Percentiles rank a stretch among this genome's conserved stretches.
These are phyloP conservation scores for Fraxinus americana DNA, from an alignment of 257 asterid species.

Conservation along the genomic window DNA sequence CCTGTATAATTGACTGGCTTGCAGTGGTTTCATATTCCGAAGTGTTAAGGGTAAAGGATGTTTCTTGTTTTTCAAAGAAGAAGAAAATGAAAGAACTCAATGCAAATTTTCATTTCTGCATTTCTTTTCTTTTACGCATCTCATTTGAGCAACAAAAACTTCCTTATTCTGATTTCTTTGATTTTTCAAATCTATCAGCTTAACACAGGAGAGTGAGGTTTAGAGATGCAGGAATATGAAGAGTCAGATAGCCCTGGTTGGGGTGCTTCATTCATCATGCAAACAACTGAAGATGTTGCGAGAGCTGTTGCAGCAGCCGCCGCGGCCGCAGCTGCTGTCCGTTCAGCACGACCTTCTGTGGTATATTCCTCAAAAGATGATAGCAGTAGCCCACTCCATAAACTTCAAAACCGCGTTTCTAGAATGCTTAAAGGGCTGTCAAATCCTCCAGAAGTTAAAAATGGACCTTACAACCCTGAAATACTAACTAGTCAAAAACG, in stretches of 20 bases:
- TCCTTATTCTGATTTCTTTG: neutral
- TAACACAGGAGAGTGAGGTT: conserved; percentile 38
- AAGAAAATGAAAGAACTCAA: neutral
- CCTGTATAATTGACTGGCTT: neutral
- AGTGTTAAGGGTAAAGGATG: conserved; percentile 7
- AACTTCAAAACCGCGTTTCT: conserved; percentile 82
- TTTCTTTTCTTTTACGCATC: neutral
- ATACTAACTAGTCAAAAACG: conserved; percentile 94
- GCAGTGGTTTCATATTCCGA: neutral
- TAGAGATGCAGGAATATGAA: conserved; percentile 74
- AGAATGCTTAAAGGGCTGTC: conserved; percentile 84
- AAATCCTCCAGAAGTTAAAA: conserved; percentile 73
- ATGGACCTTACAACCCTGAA: conserved; percentile 90
- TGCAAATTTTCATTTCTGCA: neutral
- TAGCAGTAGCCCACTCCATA: conserved; percentile 73
- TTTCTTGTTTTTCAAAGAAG: conserved; percentile 11
- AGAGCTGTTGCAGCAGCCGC: conserved; percentile 97
- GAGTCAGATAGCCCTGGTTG: conserved; percentile 85
- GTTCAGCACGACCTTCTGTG: conserved; percentile 86
- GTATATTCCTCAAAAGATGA: conserved; percentile 90
- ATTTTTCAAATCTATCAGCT: conserved; percentile 9
- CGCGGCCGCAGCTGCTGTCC: conserved; percentile 89
- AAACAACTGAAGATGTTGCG: conserved; percentile 94
- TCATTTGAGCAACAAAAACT: neutral
- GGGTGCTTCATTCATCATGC: conserved; percentile 82